Conservation (phyloP, 441 rosid species). For the Aleurites moluccanus region DNA sequence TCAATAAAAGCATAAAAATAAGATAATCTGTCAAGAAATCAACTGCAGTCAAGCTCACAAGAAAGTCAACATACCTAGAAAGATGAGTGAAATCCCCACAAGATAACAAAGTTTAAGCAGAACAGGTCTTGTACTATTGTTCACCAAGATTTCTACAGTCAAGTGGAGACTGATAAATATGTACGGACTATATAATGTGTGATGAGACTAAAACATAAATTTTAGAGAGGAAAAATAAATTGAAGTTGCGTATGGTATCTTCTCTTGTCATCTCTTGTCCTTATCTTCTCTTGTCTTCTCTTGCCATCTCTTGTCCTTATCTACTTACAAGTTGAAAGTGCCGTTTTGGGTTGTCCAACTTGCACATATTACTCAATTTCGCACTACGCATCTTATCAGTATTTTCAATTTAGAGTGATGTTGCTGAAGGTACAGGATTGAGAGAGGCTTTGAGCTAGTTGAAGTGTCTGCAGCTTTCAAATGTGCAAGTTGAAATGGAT, state of each 20-base stretch:
- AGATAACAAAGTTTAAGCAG: background rate
- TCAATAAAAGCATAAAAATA: background rate
- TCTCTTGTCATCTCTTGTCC: background rate
- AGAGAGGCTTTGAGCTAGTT: no score
- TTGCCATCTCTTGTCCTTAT: background rate
- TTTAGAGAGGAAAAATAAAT: background rate
- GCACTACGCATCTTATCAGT: no score
- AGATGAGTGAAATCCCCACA: background rate
- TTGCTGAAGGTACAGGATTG: no score
- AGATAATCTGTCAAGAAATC: background rate
- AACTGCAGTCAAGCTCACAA: background rate
- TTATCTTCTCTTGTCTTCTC: background rate
- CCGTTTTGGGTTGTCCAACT: background rate
- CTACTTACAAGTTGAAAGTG: background rate
- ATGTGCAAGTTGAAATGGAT: no score
- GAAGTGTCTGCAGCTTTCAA: no score
- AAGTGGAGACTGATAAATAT: background rate
- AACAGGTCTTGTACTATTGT: background rate
- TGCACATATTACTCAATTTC: no score
- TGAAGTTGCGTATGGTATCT: background rate
- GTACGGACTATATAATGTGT: no score
- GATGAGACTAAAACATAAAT: no score
- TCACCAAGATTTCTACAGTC: background rate
- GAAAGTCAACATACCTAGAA: conserved; percentile 9
- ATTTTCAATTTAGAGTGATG: no score